Evolutionary conservation across 257 asterid genomes (phyloP).

Genomic region (Catharanthus roseus): DNA sequence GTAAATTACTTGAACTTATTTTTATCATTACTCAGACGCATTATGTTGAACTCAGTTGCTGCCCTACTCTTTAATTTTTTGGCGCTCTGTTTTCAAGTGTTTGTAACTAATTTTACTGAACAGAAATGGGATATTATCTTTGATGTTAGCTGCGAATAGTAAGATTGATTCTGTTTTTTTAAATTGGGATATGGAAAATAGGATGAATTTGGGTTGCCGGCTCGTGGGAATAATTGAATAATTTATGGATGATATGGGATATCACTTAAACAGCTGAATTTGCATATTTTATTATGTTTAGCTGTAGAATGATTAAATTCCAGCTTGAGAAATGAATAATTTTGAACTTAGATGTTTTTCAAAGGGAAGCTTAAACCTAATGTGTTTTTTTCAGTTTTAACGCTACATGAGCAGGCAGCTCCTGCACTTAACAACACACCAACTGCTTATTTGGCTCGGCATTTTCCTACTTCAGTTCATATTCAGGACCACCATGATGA

Average conservation of each 20-base stretch:
- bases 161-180: not conserved
- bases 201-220: not conserved
- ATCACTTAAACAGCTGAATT: not conserved
- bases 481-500: conserved; percentile 50
- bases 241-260: too few species aligned
- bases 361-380: conserved; percentile 12
- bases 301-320: not conserved
- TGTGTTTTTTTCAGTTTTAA: conserved; percentile 43
- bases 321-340: not conserved
- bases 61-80: not conserved
- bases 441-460: conserved; percentile 44
- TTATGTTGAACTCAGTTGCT: not conserved
- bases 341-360: not conserved
- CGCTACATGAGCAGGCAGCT: conserved; percentile 59
- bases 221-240: not conserved
- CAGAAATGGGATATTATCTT: not conserved
- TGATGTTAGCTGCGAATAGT: not conserved
- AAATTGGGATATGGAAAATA: not conserved
- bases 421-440: conserved; percentile 40
- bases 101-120: not conserved
- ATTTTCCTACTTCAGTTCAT: conserved; percentile 45
- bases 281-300: not conserved
- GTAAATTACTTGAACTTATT: conserved; percentile 20
- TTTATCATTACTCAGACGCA: not conserved
- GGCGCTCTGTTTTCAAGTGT: not conserved